Evolutionary conservation across 352 stramenopile species (phyloP), one percentile per base, ranked within the genome.

Genomic region (Aphanomyces euteiches): DNA sequence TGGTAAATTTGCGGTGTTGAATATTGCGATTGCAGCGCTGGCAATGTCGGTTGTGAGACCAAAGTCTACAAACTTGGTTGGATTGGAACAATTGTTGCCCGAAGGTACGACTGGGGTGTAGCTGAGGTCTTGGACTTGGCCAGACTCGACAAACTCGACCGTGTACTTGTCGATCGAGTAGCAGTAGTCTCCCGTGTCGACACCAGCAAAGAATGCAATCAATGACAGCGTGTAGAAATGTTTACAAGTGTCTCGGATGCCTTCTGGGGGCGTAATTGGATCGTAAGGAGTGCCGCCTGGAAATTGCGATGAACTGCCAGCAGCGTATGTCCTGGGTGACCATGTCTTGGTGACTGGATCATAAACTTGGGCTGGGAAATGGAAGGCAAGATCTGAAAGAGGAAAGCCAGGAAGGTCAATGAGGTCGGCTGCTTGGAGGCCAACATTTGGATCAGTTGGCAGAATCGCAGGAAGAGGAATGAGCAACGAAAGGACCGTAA

Each of bases 211-310:
- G 37, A 28, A 69, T 39, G 63, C 63, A 37, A 69, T 50, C 41
- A 69, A 37, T 3, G 10, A 40, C 43, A 69, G 43, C 37, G 47
- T 58, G 63, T 69, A 34, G 37, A 69, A 69, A n/a, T 61, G 54
- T 39, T 69, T 40, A 39, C 63, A 69, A 17, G 63, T 69, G 50
- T 69, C 63, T 5, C 41, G 63, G 45, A 69, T 69, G 63, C 63
- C 63, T 17, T 47, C 63, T 6, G 21, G 8, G 4, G 63, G 63
- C 34, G 63, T 69, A 36, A 69, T 6, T 36, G 63, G 63, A 41
- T 69, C 63, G 5, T 47, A 47, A 5, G 41, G 63, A 15, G 63
- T 69, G 5, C 63, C 63, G 38, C 39, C 50, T 5, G 63, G 63
- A 15, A 69, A 69, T n/a, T 57, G 43, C 37, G 21, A 39, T 3